Evolutionary conservation across 805 yeast genomes (phyloP).

Genomic region (Cyberlindnera americana): DNA sequence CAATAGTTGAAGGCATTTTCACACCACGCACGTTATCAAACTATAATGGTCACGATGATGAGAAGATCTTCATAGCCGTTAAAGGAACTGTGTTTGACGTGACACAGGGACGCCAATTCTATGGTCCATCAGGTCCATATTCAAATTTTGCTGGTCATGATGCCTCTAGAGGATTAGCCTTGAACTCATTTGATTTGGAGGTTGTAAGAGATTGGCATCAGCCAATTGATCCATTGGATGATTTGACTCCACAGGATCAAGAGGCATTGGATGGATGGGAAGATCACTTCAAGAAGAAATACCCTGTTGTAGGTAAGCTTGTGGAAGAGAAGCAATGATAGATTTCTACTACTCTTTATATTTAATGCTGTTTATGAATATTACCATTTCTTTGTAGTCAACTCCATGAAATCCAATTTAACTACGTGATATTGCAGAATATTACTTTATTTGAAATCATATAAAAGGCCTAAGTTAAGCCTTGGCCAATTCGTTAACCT

Average conservation of each 20-base stretch:
- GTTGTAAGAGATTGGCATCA: conserved; percentile 65
- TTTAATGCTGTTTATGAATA: too few species aligned
- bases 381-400: too few species aligned
- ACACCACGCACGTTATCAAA: conserved; percentile 72
- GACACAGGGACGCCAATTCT: conserved; percentile 71
- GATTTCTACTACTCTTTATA: too few species aligned
- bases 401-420: too few species aligned
- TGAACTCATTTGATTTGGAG: conserved; percentile 74
- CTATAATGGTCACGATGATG: conserved; percentile 78
- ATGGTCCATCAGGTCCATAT: conserved; percentile 96
- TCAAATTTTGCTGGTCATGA: conserved; percentile 94
- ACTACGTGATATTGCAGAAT: too few species aligned
- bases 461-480: too few species aligned
- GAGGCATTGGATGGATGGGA: conserved; percentile 83
- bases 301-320: conserved; percentile 73
- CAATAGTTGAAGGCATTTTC: conserved; percentile 46
- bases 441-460: too few species aligned
- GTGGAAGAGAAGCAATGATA: too few species aligned
- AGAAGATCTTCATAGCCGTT: conserved; percentile 81
- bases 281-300: conserved; percentile 75
- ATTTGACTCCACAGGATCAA: conserved; percentile 54
- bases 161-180: conserved; percentile 89
- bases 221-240: conserved; percentile 72
- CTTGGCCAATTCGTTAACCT: conserved; percentile 18
- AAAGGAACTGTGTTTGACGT: conserved; percentile 85